Percentiles rank a stretch among this genome's conserved stretches.
Evolutionary conservation across 2,329 filamentous ascomycete species (phyloP).

Genomic region (Arthroderma sp.): DNA sequence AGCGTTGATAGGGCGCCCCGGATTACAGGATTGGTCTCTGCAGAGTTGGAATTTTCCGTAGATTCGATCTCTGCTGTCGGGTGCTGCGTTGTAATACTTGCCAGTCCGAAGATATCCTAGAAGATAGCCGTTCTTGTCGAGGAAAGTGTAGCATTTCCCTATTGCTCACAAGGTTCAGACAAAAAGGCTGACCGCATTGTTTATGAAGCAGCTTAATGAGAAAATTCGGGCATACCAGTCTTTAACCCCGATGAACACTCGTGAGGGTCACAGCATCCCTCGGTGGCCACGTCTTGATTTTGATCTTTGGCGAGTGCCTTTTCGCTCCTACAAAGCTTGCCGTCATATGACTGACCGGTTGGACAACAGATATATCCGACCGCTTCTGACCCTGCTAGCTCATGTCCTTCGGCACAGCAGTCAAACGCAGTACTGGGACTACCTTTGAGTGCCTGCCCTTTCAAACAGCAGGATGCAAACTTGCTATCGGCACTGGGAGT

Average conservation of each 20-base stretch:
- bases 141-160: conserved; percentile 2
- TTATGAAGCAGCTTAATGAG: neutral
- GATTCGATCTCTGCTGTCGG: conserved; percentile 1
- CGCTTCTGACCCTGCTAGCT: neutral
- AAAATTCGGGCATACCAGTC: neutral
- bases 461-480: conserved; percentile 1
- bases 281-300: neutral
- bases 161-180: neutral
- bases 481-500: neutral
- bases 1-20: neutral
- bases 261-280: conserved; percentile 1
- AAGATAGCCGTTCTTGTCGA: neutral
- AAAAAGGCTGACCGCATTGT: neutral
- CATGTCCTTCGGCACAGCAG: conserved; percentile 2
- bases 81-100: neutral
- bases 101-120: neutral
- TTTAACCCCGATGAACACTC: conserved; percentile 2
- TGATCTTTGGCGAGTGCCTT: neutral
- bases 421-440: neutral
- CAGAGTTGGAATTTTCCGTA: conserved; percentile 2
- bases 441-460: neutral
- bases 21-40: neutral
- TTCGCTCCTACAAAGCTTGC: neutral
- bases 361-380: conserved; percentile 2
- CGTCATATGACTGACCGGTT: neutral